Evolutionary conservation across 441 rosid genomes (phyloP).

Genomic region (Breynia disticha): DNA sequence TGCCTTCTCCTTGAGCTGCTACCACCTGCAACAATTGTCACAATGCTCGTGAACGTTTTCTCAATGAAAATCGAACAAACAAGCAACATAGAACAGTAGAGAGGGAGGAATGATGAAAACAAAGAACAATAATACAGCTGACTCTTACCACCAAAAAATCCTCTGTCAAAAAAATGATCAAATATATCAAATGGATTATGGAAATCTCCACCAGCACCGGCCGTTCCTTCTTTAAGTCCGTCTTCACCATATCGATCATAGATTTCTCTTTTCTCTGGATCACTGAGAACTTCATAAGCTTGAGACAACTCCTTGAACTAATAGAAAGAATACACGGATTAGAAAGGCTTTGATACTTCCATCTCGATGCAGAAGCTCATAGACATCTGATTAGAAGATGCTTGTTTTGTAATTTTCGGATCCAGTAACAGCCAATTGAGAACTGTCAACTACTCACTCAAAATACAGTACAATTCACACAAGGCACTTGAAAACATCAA

Average conservation of each 20-base stretch:
- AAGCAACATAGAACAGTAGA: no score
- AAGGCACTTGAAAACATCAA: no score
- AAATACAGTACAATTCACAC: no score
- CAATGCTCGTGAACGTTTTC: no score
- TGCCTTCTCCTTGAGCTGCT: slow-evolving; percentile 61
- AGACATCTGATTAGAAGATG: background rate
- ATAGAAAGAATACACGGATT: background rate
- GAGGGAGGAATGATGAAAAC: no score
- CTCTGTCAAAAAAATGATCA: slow-evolving; percentile 61
- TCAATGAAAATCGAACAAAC: no score
- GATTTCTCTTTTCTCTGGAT: slow-evolving; percentile 75
- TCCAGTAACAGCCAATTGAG: no score
- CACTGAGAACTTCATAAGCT: slow-evolving; percentile 85
- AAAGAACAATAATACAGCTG: no score
- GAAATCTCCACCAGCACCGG: slow-evolving; percentile 56
- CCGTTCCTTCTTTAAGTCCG: slow-evolving; percentile 83
- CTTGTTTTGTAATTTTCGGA: background rate
- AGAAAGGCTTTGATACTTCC: background rate
- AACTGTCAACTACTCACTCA: no score
- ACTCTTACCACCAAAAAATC: slow-evolving; percentile 50
- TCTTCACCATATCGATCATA: slow-evolving; percentile 91
- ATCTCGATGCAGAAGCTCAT: background rate
- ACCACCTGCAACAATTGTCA: slow-evolving; percentile 24
- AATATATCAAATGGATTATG: slow-evolving; percentile 83
- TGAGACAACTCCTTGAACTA: slow-evolving; percentile 86